Percentiles rank a stretch among this genome's conserved stretches.
These are phyloP conservation scores for Spiromastix sp. DNA, from an alignment of 2,329 filamentous ascomycete genomes.

Conservation along the genomic window DNA sequence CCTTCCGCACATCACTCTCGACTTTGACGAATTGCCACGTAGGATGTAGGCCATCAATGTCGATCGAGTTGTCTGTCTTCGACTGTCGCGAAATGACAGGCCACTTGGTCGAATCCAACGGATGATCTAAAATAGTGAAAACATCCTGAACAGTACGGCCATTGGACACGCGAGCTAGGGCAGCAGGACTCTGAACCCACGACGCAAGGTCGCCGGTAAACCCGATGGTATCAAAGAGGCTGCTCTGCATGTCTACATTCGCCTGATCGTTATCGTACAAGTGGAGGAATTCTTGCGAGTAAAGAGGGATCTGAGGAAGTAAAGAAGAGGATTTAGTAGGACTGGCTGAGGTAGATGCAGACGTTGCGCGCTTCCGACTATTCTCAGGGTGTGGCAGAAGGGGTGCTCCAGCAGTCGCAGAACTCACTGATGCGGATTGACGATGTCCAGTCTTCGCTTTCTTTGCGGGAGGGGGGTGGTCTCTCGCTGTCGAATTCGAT, in stretches of 20 bases:
- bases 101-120: slow-evolving; percentile 45
- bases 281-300: slow-evolving; percentile 64
- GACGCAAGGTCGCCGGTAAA: slow-evolving; percentile 64
- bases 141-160: slow-evolving; percentile 55
- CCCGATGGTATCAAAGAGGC: slow-evolving; percentile 65
- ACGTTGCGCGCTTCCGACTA: slow-evolving; percentile 52
- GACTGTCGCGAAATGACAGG: slow-evolving; percentile 43
- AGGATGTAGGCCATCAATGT: slow-evolving; percentile 47
- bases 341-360: slow-evolving; percentile 54
- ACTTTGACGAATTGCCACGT: slow-evolving; percentile 56
- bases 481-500: slow-evolving; percentile 39
- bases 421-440: slow-evolving; percentile 63
- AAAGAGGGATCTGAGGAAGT: slow-evolving; percentile 57
- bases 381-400: slow-evolving; percentile 53
- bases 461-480: slow-evolving; percentile 56
- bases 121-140: slow-evolving; percentile 52
- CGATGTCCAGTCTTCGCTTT: slow-evolving; percentile 76
- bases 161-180: slow-evolving; percentile 57
- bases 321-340: slow-evolving; percentile 57
- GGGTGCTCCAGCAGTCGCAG: slow-evolving; percentile 46
- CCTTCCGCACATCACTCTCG: slow-evolving; percentile 40
- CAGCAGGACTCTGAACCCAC: slow-evolving; percentile 68
- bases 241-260: slow-evolving; percentile 53
- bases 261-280: slow-evolving; percentile 57
- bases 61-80: slow-evolving; percentile 38